Evolutionary conservation across 2,329 filamentous ascomycete species (phyloP).

Genomic region (Pleochaeta shiraiana): DNA sequence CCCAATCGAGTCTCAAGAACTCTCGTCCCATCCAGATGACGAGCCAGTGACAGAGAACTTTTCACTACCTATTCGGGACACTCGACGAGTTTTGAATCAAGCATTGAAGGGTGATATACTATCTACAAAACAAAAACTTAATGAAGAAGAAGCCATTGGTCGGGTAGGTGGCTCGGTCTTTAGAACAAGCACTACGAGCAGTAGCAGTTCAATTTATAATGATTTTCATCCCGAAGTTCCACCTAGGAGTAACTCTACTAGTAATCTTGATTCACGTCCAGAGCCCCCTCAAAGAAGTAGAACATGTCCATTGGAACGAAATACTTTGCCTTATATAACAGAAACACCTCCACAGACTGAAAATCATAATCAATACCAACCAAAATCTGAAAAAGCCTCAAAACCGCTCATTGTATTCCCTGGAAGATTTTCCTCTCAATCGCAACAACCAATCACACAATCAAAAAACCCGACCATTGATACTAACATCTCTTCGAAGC

Average conservation of each 20-base stretch:
- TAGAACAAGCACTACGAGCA: not conserved
- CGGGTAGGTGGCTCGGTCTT: not conserved
- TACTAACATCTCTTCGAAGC: constrained; percentile 25
- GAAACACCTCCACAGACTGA: constrained; percentile 34
- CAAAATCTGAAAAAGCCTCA: not conserved
- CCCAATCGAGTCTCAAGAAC: constrained; percentile 24
- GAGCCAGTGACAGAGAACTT: constrained; percentile 37
- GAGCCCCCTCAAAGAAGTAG: constrained; percentile 17
- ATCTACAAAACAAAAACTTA: constrained; percentile 5
- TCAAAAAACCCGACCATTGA: constrained; percentile 23
- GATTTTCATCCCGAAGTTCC: no score
- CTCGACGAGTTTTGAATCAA: constrained; percentile 13
- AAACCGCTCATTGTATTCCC: constrained; percentile 22
- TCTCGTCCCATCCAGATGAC: constrained; percentile 24
- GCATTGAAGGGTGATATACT: not conserved
- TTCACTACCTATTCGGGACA: constrained; percentile 28
- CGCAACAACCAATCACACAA: constrained; percentile 7
- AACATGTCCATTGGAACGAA: constrained; percentile 14
- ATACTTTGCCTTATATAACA: constrained; percentile 33
- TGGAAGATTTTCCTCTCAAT: constrained; percentile 33
- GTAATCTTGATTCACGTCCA: constrained; percentile 6
- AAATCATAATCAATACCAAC: not conserved
- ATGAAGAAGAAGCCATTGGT: not conserved
- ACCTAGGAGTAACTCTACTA: not conserved
- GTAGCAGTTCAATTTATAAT: not conserved